Evolutionary conservation across 768 basidiomycete species (phyloP).

Genomic region (Crucibulum laeve): DNA sequence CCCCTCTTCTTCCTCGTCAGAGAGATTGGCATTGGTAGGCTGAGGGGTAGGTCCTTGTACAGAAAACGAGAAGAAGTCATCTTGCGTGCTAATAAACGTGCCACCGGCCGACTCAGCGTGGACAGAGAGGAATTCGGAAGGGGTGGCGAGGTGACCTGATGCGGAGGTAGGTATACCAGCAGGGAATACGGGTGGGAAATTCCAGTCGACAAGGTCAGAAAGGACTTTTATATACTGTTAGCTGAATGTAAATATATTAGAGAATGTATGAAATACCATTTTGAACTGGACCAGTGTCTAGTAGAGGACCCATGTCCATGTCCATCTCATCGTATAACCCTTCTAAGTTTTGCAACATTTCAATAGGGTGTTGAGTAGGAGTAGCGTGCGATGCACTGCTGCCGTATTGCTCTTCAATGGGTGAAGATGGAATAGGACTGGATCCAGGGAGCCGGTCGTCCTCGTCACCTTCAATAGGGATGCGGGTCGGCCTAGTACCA

Average conservation of each 20-base stretch:
- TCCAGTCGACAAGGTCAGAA: conserved; percentile 21
- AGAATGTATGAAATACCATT: too few species aligned
- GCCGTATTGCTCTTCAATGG: too few species aligned
- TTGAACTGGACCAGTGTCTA: too few species aligned
- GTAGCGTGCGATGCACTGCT: too few species aligned
- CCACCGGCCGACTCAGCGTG: background rate
- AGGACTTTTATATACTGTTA: conserved; percentile 4
- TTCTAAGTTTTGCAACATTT: background rate
- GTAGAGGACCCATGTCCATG: conserved; percentile 6
- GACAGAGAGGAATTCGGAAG: background rate
- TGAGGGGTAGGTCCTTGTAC: background rate
- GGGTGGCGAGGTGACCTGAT: conserved; percentile 9
- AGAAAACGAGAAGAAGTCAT: too few species aligned
- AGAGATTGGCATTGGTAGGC: background rate
- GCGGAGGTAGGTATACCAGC: conserved; percentile 14
- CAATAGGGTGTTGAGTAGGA: background rate
- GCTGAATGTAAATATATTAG: too few species aligned
- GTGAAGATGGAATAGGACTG: background rate
- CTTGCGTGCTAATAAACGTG: too few species aligned
- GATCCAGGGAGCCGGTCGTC: background rate
- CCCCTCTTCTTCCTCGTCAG: background rate
- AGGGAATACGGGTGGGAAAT: conserved; percentile 27
- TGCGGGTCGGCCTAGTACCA: too few species aligned
- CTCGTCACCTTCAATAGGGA: background rate
- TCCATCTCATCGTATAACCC: conserved; percentile 12